Evolutionary conservation across 345 rosid species (phyloP).

Genomic region (Gossypium bickii): DNA sequence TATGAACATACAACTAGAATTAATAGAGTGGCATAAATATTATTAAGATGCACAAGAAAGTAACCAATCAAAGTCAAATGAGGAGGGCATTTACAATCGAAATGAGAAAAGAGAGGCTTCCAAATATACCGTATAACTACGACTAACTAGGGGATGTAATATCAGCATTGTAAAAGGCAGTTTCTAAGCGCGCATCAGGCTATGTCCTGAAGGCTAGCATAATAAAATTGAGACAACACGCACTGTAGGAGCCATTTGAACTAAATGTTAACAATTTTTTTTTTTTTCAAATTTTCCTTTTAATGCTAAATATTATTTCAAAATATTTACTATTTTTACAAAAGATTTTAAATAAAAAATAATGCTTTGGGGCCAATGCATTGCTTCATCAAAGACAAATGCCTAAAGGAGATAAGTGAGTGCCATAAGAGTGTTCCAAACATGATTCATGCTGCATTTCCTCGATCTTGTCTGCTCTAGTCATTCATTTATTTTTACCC

Average conservation of each 20-base stretch:
- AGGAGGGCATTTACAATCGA: background rate
- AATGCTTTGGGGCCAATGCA: background rate
- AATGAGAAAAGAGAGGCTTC: background rate
- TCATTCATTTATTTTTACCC: background rate
- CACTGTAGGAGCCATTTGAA: background rate
- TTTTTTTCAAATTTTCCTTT: background rate
- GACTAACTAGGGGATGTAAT: background rate
- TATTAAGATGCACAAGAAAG: conserved; percentile 9
- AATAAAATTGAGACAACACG: background rate
- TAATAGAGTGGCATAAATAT: background rate
- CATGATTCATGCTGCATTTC: too few species aligned
- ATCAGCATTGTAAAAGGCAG: background rate
- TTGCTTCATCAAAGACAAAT: background rate
- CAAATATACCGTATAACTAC: background rate
- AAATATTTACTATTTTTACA: background rate
- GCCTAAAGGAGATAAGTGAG: too few species aligned
- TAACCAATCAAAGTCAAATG: background rate
- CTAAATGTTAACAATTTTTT: background rate
- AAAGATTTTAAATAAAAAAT: background rate
- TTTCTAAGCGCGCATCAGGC: background rate
- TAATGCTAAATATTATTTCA: background rate
- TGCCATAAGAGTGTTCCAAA: too few species aligned
- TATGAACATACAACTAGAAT: background rate
- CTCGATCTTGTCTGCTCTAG: too few species aligned
- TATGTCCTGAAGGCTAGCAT: background rate